Conservation (phyloP, 495 filamentous ascomycete genomes). For the Penicillium antarcticum region DNA sequence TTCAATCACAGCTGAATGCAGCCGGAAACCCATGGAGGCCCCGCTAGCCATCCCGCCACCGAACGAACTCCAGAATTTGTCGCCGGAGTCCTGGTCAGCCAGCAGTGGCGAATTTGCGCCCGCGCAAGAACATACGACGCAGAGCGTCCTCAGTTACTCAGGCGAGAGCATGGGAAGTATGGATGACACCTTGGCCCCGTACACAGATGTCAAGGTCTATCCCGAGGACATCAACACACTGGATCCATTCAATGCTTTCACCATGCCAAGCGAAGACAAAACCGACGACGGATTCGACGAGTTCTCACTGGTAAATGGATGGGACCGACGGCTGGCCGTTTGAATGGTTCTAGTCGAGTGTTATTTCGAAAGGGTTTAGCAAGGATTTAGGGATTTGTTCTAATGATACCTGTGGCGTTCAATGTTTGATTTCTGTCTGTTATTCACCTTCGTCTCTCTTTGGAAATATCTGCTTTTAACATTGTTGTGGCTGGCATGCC, state of each 20-base stretch:
- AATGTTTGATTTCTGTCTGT: background rate
- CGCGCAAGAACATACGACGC: constrained; percentile 44
- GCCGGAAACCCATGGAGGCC: constrained; percentile 25
- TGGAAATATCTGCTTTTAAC: background rate
- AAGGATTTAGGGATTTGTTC: background rate
- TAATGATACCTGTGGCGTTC: constrained; percentile 12
- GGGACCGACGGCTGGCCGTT: constrained; percentile 40
- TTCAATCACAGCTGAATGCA: constrained; percentile 39
- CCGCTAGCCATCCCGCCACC: constrained; percentile 15
- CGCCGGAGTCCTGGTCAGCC: constrained; percentile 41
- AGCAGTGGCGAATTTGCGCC: constrained; percentile 36
- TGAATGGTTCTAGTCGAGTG: constrained; percentile 11
- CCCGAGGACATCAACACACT: constrained; percentile 29
- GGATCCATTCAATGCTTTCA: constrained; percentile 47
- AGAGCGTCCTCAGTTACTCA: constrained; percentile 72
- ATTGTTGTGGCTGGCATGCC: background rate
- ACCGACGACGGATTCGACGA: constrained; percentile 27
- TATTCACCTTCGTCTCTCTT: background rate
- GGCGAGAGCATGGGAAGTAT: constrained; percentile 67
- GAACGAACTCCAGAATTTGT: constrained; percentile 32
- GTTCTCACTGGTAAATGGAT: constrained; percentile 30
- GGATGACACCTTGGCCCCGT: constrained; percentile 33
- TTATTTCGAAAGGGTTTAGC: background rate
- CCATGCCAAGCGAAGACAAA: constrained; percentile 38
- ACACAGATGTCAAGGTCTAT: constrained; percentile 19